Evolutionary conservation across 1,139 yeast genomes (phyloP).

Genomic region (Saccharomyces pastorianus): DNA sequence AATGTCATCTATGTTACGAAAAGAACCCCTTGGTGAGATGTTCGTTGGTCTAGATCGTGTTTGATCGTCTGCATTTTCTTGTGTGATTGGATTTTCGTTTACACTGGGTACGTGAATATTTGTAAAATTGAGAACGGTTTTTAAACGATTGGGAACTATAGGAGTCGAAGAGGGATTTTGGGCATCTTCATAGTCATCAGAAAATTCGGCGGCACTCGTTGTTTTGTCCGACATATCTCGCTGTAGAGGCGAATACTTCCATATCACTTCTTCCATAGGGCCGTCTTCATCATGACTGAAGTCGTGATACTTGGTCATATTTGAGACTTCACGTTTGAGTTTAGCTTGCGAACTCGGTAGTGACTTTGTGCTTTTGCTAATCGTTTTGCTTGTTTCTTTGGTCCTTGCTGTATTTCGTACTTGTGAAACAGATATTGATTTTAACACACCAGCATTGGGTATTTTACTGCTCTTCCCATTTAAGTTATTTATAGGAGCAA

Average conservation of each 20-base stretch:
- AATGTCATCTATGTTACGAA: slow-evolving; percentile 1
- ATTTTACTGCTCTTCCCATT: slow-evolving; percentile 7
- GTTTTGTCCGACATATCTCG: slow-evolving; percentile 13
- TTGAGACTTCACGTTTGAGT: background rate
- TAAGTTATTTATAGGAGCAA: slow-evolving; percentile 27
- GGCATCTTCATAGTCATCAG: slow-evolving; percentile 10
- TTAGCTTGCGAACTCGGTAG: background rate
- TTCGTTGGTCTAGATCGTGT: background rate
- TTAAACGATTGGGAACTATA: slow-evolving; percentile 21
- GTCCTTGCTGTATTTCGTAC: slow-evolving; percentile 20
- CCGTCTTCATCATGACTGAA: slow-evolving; percentile 9
- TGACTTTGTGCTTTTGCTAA: background rate
- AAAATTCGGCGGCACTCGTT: slow-evolving; percentile 12
- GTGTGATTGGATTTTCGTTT: background rate
- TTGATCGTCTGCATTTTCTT: slow-evolving; percentile 2
- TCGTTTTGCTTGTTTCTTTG: slow-evolving; percentile 4
- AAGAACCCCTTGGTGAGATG: slow-evolving; percentile 13
- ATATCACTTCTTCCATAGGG: slow-evolving; percentile 29
- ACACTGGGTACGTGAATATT: slow-evolving; percentile 12
- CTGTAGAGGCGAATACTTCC: slow-evolving; percentile 26
- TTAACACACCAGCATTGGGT: slow-evolving; percentile 11
- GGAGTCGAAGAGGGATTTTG: slow-evolving; percentile 29
- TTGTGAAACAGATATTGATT: slow-evolving; percentile 28
- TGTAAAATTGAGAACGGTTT: slow-evolving; percentile 20
- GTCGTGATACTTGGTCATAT: background rate